phyloP scores from a whole-genome alignment of 768 basidiomycete genomes.

The Collybiopsis luxurians region DNA sequence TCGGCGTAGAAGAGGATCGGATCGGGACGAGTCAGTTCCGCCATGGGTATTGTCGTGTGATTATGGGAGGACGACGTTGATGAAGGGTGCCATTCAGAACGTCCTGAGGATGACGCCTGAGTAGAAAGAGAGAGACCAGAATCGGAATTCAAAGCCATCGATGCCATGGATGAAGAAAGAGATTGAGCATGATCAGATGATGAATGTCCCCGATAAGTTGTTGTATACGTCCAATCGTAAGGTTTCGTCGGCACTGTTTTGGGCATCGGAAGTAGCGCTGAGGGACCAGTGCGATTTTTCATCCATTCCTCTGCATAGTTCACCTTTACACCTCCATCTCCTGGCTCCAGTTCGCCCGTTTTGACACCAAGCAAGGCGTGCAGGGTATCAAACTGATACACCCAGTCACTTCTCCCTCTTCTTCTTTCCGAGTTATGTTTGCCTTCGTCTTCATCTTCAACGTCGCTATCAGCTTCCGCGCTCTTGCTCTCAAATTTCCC shows the following conservation, averaged over 20 bases:
- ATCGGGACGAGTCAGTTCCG: constrained; percentile 83
- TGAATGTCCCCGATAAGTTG: constrained; percentile 71
- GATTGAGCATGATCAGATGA: neutral
- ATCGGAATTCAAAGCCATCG: neutral
- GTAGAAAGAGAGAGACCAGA: no score
- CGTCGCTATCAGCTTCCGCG: neutral
- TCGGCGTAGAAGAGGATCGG: constrained; percentile 99
- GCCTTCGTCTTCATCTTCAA: neutral
- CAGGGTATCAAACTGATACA: constrained; percentile 61
- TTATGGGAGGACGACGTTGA: constrained; percentile 61
- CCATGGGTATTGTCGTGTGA: constrained; percentile 69
- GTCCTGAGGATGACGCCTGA: constrained; percentile 8
- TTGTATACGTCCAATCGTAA: constrained; percentile 99
- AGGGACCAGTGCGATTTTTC: constrained; percentile 73
- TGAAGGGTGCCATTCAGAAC: constrained; percentile 17
- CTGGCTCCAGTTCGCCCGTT: constrained; percentile 68
- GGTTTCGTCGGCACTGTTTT: constrained; percentile 75
- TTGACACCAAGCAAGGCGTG: constrained; percentile 72
- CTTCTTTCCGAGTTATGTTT: neutral
- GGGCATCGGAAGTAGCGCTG: constrained; percentile 64
- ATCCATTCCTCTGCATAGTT: constrained; percentile 95
- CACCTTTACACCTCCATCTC: constrained; percentile 92
- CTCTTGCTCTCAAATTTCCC: constrained; percentile 22
- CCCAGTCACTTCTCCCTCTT: constrained; percentile 32
- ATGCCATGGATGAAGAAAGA: constrained; percentile 11